phyloP scores from a whole-genome alignment of 2,329 filamentous ascomycete genomes.

The Epichloe elymi region DNA sequence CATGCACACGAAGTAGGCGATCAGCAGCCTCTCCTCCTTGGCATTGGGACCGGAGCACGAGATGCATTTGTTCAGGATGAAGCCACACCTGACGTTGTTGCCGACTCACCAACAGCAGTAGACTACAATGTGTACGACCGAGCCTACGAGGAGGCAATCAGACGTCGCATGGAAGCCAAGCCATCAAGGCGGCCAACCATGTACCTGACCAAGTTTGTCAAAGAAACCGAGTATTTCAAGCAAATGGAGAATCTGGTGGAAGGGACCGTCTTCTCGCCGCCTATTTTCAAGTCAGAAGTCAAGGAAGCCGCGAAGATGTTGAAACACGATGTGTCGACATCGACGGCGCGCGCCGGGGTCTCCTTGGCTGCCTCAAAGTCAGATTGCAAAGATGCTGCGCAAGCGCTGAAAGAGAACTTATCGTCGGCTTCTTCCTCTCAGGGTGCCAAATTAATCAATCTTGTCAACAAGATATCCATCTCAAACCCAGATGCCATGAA shows the following conservation, averaged over 20 bases:
- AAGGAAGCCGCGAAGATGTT: slow-evolving; percentile 7
- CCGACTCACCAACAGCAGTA: slow-evolving; percentile 72
- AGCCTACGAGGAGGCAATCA: slow-evolving; percentile 66
- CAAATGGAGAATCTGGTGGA: slow-evolving; percentile 25
- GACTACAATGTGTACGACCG: slow-evolving; percentile 82
- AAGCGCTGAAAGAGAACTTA: neutral
- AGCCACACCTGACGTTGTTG: slow-evolving; percentile 41
- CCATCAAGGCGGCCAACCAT: slow-evolving; percentile 28
- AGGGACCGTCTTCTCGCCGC: slow-evolving; percentile 12
- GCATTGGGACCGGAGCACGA: slow-evolving; percentile 56
- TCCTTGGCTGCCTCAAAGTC: neutral
- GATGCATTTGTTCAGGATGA: slow-evolving; percentile 31
- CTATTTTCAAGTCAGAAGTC: slow-evolving; percentile 5
- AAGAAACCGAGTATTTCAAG: slow-evolving; percentile 28
- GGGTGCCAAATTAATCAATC: neutral
- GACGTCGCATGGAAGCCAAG: slow-evolving; percentile 51
- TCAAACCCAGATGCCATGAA: neutral
- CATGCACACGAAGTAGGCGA: slow-evolving; percentile 47
- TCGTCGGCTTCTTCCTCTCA: neutral
- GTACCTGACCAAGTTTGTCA: slow-evolving; percentile 36
- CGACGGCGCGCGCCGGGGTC: neutral
- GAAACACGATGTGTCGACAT: neutral
- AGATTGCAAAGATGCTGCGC: neutral
- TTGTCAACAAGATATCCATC: slow-evolving; percentile 1
- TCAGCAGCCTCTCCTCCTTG: slow-evolving; percentile 52